Percentiles rank a stretch among this genome's conserved stretches.
phyloP scores from a whole-genome alignment of 2,329 filamentous ascomycete species.

The Fusarium buxicola region DNA sequence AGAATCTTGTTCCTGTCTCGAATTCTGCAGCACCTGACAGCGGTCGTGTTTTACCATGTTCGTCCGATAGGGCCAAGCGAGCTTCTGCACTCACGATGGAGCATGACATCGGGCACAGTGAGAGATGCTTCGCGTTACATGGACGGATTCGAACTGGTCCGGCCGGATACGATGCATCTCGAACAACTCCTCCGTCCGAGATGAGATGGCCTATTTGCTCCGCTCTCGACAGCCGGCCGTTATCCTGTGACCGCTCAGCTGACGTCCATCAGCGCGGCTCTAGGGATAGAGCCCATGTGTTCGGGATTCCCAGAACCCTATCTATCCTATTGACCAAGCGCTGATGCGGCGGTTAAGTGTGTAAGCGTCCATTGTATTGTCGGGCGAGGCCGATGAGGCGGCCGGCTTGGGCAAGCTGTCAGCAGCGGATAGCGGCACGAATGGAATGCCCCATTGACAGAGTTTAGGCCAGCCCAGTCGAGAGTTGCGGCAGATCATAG shows the following conservation, averaged over 20 bases:
- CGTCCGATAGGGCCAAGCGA: conserved; percentile 28
- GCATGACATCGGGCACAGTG: conserved; percentile 23
- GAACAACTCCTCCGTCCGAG: conserved; percentile 34
- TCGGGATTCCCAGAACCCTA: background rate
- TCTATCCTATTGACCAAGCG: conserved; percentile 3
- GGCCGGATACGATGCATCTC: conserved; percentile 32
- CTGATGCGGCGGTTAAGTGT: background rate
- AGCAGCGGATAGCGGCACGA: conserved; percentile 1
- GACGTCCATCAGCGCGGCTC: conserved; percentile 13
- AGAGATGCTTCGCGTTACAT: conserved; percentile 22
- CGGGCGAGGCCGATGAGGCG: conserved; percentile 12
- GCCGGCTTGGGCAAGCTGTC: background rate
- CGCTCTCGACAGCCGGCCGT: conserved; percentile 19
- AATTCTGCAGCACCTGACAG: conserved; percentile 33
- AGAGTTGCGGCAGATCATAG: background rate
- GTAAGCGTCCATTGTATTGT: conserved; percentile 12
- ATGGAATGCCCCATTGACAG: conserved; percentile 27
- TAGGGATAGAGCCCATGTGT: conserved; percentile 16
- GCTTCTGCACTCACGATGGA: background rate
- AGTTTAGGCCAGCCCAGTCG: conserved; percentile 10
- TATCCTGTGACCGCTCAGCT: background rate
- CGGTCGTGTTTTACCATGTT: conserved; percentile 22
- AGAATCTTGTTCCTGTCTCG: conserved; percentile 41
- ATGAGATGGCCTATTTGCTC: conserved; percentile 30
- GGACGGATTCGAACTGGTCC: conserved; percentile 29